These are phyloP conservation scores for Fagopyrum homotropicum DNA, from an alignment of 148 eudicot genomes.

Conservation along the genomic window DNA sequence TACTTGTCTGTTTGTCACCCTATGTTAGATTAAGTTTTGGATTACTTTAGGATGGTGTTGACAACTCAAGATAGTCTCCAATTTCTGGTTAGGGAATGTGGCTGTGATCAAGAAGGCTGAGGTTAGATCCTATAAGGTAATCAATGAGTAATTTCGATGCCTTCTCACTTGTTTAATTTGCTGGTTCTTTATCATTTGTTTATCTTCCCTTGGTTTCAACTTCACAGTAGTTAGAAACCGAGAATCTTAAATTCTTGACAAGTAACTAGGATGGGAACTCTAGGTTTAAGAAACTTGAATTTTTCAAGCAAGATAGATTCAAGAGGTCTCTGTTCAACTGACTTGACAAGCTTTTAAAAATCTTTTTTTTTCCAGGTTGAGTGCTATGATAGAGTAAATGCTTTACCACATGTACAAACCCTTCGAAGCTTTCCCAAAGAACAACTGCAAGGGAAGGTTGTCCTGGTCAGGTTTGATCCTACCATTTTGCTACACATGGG, in stretches of 20 bases:
- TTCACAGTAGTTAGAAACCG: neutral
- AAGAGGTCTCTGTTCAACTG: neutral
- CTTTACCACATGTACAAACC: conserved; percentile 59
- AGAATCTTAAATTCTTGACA: neutral
- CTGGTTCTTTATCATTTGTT: neutral
- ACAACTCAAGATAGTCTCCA: neutral
- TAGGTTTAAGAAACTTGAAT: neutral
- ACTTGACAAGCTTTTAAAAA: neutral
- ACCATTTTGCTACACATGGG: conserved; percentile 33
- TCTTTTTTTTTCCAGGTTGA: neutral
- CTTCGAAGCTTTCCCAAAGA: conserved; percentile 53
- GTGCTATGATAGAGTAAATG: conserved; percentile 16
- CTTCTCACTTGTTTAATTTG: neutral
- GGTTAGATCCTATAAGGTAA: conserved; percentile 10
- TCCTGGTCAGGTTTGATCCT: conserved; percentile 80
- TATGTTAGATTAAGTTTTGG: neutral
- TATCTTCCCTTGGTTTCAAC: neutral
- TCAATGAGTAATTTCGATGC: neutral
- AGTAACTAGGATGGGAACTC: neutral
- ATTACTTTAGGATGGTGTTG: neutral
- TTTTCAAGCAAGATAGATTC: neutral
- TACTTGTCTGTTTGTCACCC: no score
- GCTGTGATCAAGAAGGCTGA: neutral
- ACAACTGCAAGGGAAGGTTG: conserved; percentile 52
- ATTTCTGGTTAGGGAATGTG: conserved; percentile 3